Evolutionary conservation across 2,329 filamentous ascomycete species (phyloP).

Genomic region (Mycogone perniciosa): DNA sequence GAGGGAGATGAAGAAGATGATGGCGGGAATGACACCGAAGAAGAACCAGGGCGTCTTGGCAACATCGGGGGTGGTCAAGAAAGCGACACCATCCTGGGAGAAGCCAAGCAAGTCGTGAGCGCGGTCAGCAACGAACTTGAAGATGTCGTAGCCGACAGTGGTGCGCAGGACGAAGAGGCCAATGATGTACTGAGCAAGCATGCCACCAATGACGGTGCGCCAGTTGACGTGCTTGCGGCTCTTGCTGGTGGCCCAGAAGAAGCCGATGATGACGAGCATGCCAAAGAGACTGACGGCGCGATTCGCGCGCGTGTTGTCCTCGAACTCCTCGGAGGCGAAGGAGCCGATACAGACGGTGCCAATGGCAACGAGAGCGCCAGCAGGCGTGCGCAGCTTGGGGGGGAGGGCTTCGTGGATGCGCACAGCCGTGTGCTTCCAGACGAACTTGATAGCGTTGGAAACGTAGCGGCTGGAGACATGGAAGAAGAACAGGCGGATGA

Average conservation of each 20-base stretch:
- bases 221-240: slow-evolving; percentile 60
- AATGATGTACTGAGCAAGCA: slow-evolving; percentile 82
- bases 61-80: slow-evolving; percentile 50
- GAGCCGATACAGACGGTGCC: slow-evolving; percentile 70
- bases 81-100: slow-evolving; percentile 64
- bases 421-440: slow-evolving; percentile 62
- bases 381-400: slow-evolving; percentile 54
- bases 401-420: slow-evolving; percentile 58
- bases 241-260: slow-evolving; percentile 65
- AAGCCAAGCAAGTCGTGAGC: slow-evolving; percentile 71
- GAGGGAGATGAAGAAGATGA: slow-evolving; percentile 94
- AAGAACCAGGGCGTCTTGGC: slow-evolving; percentile 60
- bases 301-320: slow-evolving; percentile 72
- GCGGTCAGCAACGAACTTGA: slow-evolving; percentile 75
- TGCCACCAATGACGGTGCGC: slow-evolving; percentile 81
- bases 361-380: slow-evolving; percentile 58
- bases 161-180: slow-evolving; percentile 84
- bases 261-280: slow-evolving; percentile 60
- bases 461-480: slow-evolving; percentile 63
- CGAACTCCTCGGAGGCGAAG: slow-evolving; percentile 64
- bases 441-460: slow-evolving; percentile 57
- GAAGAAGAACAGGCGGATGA: slow-evolving; percentile 66
- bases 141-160: slow-evolving; percentile 77
- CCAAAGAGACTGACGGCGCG: slow-evolving; percentile 78
- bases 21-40: slow-evolving; percentile 73